Evolutionary conservation across 148 eudicot genomes (phyloP), one percentile per base, ranked within the genome.

Genomic region (Linanthus parryae): DNA sequence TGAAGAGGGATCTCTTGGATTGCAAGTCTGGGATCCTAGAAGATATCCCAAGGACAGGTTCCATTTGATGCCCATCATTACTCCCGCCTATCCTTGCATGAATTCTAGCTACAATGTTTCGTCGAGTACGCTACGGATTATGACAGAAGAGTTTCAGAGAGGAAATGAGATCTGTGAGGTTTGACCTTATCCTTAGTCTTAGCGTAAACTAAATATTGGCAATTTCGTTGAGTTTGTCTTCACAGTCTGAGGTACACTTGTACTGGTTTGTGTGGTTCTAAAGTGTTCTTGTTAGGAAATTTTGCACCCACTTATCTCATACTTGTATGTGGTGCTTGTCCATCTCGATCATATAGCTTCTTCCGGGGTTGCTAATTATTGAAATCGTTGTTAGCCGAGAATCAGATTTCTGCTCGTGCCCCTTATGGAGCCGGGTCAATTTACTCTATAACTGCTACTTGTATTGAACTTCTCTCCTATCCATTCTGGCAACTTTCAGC

Each of bases 81-180:
- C 95, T 56, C 95, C 95, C 41, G 95, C 95, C 9, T 85, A 82
- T 76, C 95, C 95, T 4, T 67, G 70, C 64, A 85, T 85, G 95
- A 85, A 85, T 31, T 85, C 95, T 56, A 85, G 95, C 57, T 85
- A 85, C 66, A 85, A 85, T 66, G 95, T 85, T 33, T 85, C 95
- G 11, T 34, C 75, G 26, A 85, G 95, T 65, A 85, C 95, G 41
- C 49, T 85, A 48, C 74, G 79, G 42, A 71, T 85, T 22, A 74
- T 85, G 84, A 75, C 71, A 10, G 89, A 82, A 59, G 79, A 85
- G 59, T 85, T 85, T 46, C 74, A 62, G 59, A 73, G 80, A 64
- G 95, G 86, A 47, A 63, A 77, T 62, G 78, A 72, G 22, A 71
- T 85, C 47, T 85, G 89, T 61, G 83, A 82, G 89, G 95, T 85